These are phyloP conservation scores for Cercospora brassicicola DNA, from an alignment of 2,329 filamentous ascomycete species.

Conservation along the genomic window DNA sequence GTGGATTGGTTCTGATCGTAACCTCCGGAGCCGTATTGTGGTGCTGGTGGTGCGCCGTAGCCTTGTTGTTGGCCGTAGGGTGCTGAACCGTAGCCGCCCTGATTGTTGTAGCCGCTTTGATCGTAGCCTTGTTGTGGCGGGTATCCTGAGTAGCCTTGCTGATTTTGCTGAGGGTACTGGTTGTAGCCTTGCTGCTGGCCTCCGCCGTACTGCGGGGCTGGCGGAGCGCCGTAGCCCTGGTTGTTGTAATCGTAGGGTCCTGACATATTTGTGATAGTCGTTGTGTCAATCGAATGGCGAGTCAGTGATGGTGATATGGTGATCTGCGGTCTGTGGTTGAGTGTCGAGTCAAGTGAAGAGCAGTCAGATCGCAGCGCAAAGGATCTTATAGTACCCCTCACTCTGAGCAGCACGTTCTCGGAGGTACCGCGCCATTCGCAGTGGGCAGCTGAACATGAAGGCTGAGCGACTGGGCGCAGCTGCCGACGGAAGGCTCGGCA, in stretches of 20 bases:
- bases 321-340: not conserved
- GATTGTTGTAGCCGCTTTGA: conserved; percentile 27
- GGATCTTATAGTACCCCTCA: conserved; percentile 18
- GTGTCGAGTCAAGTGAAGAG: not conserved
- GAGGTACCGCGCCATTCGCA: not conserved
- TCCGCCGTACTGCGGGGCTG: conserved; percentile 13
- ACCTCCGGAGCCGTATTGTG: conserved; percentile 26
- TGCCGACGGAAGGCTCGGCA: not conserved
- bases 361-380: not conserved
- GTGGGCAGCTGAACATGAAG: conserved; percentile 9
- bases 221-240: conserved; percentile 7
- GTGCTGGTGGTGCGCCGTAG: conserved; percentile 29
- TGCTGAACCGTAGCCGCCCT: conserved; percentile 28
- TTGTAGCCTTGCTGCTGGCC: conserved; percentile 36
- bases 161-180: conserved; percentile 18
- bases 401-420: not conserved
- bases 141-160: conserved; percentile 27
- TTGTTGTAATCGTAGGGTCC: conserved; percentile 56
- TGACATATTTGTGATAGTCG: conserved; percentile 45
- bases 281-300: not conserved
- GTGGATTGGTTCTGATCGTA: conserved; percentile 21
- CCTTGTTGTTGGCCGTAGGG: conserved; percentile 25
- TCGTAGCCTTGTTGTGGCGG: conserved; percentile 26
- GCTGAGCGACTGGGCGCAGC: conserved; percentile 10
- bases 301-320: not conserved